Evolutionary conservation across 1,284 basidiomycete genomes (phyloP), one percentile per base, ranked within the genome.

Genomic region (Trichosporon faecale): DNA sequence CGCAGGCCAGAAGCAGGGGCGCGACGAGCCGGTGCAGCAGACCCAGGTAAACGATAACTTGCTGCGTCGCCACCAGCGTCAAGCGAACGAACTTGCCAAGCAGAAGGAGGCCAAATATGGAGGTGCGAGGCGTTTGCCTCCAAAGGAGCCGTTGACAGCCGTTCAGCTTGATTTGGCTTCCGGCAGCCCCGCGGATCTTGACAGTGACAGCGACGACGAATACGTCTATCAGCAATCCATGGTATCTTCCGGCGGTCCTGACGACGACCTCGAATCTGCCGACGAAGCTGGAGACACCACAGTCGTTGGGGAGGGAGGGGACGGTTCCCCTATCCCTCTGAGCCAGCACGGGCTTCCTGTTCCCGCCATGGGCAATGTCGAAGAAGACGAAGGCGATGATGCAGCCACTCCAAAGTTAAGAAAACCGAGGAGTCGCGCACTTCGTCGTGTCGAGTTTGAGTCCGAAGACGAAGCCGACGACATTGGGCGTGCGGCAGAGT

Each of bases 21-120:
- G 78, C 11, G 77, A 80, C 14, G 63, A 37, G 12, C 55, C 67
- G 1, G 46, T 81, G 31, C 65, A 66, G 21, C 66, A 69, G 8
- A 55, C 68, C 0, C 72, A 76, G 31, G 16, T 79, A 37, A 73
- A 77, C 29, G 27, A 61, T 29, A 61, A 61, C 11, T 29, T 61
- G 1, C 57, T 61, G 2, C 57, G 44, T 4, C 66, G 61, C 3
- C 75, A 77, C 71, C 69, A 65, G 21, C 21, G 66, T 11, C 79
- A 79, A 63, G 71, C 69, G 1, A 46, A 8, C 1, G 31, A 16
- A 9, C 7, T 76, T 1, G 55, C 68, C 12, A 61, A 60, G 46
- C 69, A 68, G 60, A 81, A 78, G 66, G 78, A 78, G 70, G 65
- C 72, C 46, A 66, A 70, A 18, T 82, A 65, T 46, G 79, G 79